These are phyloP conservation scores for Pichia nanzhaoensis DNA, from an alignment of 805 yeast species.

Conservation along the genomic window DNA sequence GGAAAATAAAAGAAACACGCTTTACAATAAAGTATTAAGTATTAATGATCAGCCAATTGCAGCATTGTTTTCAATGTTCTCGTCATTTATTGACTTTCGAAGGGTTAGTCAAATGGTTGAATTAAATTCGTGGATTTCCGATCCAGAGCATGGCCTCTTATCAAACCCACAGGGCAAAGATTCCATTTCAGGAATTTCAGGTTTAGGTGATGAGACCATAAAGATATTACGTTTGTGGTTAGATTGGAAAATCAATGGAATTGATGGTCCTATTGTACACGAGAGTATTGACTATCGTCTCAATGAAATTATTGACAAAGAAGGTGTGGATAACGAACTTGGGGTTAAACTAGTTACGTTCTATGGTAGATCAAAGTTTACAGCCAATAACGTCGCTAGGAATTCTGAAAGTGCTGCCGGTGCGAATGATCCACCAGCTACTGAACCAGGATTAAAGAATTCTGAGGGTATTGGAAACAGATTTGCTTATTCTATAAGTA, in stretches of 20 bases:
- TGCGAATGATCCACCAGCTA: background rate
- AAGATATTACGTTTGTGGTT: conserved; percentile 25
- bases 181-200: background rate
- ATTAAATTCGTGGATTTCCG: conserved; percentile 13
- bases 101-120: conserved; percentile 13
- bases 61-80: conserved; percentile 26
- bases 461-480: background rate
- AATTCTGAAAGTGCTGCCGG: background rate
- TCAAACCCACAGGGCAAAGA: background rate
- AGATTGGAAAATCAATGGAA: conserved; percentile 28
- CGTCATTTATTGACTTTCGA: conserved; percentile 26
- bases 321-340: conserved; percentile 8
- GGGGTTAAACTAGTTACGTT: conserved; percentile 2
- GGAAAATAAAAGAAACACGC: background rate
- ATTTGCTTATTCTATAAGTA: background rate
- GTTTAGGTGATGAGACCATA: conserved; percentile 12
- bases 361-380: background rate
- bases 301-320: background rate
- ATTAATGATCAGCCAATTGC: conserved; percentile 25
- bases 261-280: conserved; percentile 19
- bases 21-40: conserved; percentile 4
- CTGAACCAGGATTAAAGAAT: too few relatives aligned
- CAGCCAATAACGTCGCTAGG: too few relatives aligned
- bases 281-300: conserved; percentile 8
- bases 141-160: conserved; percentile 11